A percentile compares a stretch with the other conserved stretches of the same genome.
Conservation (phyloP, 139 green algal species). For the Chlamydomonas applanata region DNA sequence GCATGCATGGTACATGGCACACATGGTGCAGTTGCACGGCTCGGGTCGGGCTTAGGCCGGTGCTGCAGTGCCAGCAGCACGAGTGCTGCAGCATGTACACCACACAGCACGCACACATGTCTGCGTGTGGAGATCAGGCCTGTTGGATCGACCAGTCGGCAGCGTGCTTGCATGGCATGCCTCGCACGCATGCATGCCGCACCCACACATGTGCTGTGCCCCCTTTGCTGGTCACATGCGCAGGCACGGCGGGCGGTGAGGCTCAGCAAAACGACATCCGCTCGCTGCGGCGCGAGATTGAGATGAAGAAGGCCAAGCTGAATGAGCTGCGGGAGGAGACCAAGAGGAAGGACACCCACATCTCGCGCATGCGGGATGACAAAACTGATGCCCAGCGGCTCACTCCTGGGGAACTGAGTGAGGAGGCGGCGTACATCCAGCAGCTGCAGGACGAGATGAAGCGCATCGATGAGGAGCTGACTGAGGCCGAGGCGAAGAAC, state of each 20-base stretch:
- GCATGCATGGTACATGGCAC: no score
- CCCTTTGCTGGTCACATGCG: no score
- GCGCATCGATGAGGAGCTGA: slow-evolving; percentile 64
- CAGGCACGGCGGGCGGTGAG: slow-evolving; percentile 72
- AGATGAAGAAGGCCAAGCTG: slow-evolving; percentile 78
- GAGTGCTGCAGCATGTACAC: no score
- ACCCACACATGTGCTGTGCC: no score
- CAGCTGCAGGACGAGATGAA: slow-evolving; percentile 62
- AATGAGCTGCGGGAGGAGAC: slow-evolving; percentile 72
- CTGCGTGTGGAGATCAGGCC: no score
- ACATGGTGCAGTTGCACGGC: neutral
- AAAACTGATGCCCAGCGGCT: slow-evolving; percentile 44
- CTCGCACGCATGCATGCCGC: no score
- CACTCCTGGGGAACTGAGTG: slow-evolving; percentile 37
- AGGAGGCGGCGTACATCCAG: slow-evolving; percentile 58
- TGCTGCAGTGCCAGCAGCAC: neutral
- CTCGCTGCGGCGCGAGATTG: slow-evolving; percentile 67
- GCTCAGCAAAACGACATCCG: slow-evolving; percentile 78
- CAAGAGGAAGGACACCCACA: slow-evolving; percentile 16
- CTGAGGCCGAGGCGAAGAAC: slow-evolving; percentile 82
- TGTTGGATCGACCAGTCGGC: no score
- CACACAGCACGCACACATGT: neutral
- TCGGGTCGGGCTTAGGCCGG: neutral
- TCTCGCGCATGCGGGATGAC: slow-evolving; percentile 46
- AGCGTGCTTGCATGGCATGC: no score